A percentile compares a stretch with the other conserved stretches of the same genome.
Evolutionary conservation across 2,329 filamentous ascomycete genomes (phyloP).

Genomic region (Fusarium sterilihyphosum): DNA sequence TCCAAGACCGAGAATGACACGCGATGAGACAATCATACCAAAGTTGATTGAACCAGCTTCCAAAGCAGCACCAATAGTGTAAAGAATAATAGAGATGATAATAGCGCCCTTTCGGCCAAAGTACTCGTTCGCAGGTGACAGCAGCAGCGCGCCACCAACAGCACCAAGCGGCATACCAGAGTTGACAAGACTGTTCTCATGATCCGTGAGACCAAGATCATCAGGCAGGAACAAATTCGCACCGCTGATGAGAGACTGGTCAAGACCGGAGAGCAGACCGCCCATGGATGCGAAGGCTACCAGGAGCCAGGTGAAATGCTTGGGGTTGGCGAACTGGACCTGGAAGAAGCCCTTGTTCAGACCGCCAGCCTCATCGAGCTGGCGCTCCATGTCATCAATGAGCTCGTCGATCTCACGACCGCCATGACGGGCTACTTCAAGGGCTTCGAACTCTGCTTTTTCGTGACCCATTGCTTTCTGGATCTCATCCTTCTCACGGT

Average conservation of each 20-base stretch:
- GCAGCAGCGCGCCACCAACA: slow-evolving; percentile 73
- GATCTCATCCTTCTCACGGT: slow-evolving; percentile 35
- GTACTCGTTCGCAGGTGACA: slow-evolving; percentile 74
- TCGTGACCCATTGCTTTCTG: slow-evolving; percentile 32
- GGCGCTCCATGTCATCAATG: slow-evolving; percentile 54
- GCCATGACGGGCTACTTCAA: slow-evolving; percentile 50
- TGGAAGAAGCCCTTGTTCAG: slow-evolving; percentile 58
- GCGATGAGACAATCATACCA: slow-evolving; percentile 74
- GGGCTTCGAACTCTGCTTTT: slow-evolving; percentile 48
- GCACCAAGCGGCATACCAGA: slow-evolving; percentile 77
- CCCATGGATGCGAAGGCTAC: slow-evolving; percentile 81
- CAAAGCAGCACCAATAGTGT: slow-evolving; percentile 75
- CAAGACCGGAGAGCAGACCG: slow-evolving; percentile 75
- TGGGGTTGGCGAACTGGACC: slow-evolving; percentile 66
- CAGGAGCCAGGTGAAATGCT: slow-evolving; percentile 72
- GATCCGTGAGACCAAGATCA: slow-evolving; percentile 63
- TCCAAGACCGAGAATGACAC: slow-evolving; percentile 75
- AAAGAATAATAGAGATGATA: slow-evolving; percentile 73
- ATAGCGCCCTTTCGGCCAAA: slow-evolving; percentile 75
- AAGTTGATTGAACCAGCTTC: slow-evolving; percentile 75
- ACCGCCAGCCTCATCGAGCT: slow-evolving; percentile 49
- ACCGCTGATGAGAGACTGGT: slow-evolving; percentile 78
- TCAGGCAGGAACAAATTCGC: slow-evolving; percentile 73
- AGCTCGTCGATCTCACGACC: slow-evolving; percentile 51
- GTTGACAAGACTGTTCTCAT: slow-evolving; percentile 73